A percentile compares a stretch with the other conserved stretches of the same genome.
Conservation (phyloP, 352 stramenopile species). For the Phytophthora colocasiae region DNA sequence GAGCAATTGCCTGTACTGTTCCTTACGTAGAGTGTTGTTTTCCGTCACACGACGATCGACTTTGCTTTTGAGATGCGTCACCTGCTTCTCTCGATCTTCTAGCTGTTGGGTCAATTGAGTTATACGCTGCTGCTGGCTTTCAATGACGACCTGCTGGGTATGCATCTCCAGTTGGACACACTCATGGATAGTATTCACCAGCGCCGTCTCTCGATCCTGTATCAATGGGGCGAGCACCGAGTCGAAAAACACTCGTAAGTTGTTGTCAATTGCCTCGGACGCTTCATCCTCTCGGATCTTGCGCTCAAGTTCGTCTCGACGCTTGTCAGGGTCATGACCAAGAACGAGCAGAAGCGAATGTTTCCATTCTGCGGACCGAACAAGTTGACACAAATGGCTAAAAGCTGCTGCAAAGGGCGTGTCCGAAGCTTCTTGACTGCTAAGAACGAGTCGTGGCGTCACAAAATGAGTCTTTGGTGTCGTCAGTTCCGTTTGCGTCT, state of each 20-base stretch:
- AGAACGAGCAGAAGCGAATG: constrained; percentile 22
- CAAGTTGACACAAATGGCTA: constrained; percentile 17
- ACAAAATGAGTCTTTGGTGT: constrained; percentile 21
- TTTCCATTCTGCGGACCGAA: constrained; percentile 24
- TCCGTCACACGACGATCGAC: constrained; percentile 70
- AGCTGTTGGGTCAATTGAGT: constrained; percentile 32
- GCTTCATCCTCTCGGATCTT: constrained; percentile 33
- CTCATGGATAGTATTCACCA: constrained; percentile 69
- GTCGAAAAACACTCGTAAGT: constrained; percentile 61
- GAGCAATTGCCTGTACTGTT: constrained; percentile 77
- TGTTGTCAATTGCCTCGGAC: constrained; percentile 21
- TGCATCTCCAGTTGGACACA: constrained; percentile 57
- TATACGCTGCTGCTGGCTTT: constrained; percentile 23
- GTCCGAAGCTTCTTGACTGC: constrained; percentile 14
- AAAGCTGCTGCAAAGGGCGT: constrained; percentile 23
- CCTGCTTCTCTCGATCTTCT: constrained; percentile 43
- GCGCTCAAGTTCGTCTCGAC: constrained; percentile 25
- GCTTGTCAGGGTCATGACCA: constrained; percentile 29
- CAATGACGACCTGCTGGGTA: constrained; percentile 19
- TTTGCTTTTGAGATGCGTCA: constrained; percentile 54
- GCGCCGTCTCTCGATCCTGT: constrained; percentile 58
- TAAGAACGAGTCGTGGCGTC: constrained; percentile 24
- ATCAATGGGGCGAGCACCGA: constrained; percentile 46
- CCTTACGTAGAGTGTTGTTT: constrained; percentile 71
- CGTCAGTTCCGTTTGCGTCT: constrained; percentile 21